These are phyloP conservation scores for Hordeum marinum DNA, from an alignment of 176 grass and related monocot species.

Conservation along the genomic window DNA sequence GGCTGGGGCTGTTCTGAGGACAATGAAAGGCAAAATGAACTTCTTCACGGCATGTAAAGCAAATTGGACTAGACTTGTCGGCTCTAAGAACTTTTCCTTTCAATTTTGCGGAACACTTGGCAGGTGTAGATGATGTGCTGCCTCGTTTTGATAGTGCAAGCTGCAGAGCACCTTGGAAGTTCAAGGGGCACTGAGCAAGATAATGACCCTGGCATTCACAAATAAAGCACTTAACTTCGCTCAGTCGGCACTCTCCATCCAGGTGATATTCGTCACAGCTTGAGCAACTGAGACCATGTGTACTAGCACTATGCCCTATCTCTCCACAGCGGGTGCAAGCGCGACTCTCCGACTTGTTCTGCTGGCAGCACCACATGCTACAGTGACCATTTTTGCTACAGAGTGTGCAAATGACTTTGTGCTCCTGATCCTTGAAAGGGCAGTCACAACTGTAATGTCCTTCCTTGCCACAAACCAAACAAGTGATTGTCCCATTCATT, in stretches of 20 bases:
- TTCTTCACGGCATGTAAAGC: no score
- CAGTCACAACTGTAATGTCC: not conserved
- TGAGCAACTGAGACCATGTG: not conserved
- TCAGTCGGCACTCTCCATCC: not conserved
- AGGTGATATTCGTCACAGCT: not conserved
- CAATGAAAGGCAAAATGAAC: no score
- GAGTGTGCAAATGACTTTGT: not conserved
- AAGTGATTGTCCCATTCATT: not conserved
- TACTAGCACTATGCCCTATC: conserved; percentile 2
- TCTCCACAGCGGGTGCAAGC: conserved; percentile 18
- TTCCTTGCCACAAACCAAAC: not conserved
- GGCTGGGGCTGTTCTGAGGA: no score
- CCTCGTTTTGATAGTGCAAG: not conserved
- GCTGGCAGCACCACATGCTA: not conserved
- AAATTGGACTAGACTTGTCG: no score
- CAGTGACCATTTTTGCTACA: not conserved
- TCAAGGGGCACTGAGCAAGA: conserved; percentile 10
- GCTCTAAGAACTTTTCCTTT: not conserved
- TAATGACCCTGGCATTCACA: conserved; percentile 4
- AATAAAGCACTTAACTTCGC: not conserved
- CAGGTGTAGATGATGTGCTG: not conserved
- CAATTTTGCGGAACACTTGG: not conserved
- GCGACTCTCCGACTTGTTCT: not conserved
- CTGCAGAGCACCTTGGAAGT: not conserved
- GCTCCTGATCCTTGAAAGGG: not conserved